Conservation (phyloP, 2,329 filamentous ascomycete species). For the Diplodia corticola region DNA sequence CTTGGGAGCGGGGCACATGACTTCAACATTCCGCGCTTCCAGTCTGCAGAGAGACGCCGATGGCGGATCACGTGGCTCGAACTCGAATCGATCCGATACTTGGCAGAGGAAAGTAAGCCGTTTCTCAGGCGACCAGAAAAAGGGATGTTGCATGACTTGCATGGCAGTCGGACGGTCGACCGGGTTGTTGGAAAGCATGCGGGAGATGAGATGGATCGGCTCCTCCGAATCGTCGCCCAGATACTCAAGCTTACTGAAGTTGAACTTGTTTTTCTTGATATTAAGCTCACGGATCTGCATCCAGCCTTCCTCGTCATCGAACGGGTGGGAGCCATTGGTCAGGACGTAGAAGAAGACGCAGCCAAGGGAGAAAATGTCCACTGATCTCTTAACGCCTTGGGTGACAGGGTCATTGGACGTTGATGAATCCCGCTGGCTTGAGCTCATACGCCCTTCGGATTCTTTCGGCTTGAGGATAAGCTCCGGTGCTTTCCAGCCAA, state of each 20-base stretch:
- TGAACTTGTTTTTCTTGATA: slow-evolving; percentile 85
- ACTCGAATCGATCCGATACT: slow-evolving; percentile 94
- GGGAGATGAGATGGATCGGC: slow-evolving; percentile 79
- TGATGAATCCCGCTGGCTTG: slow-evolving; percentile 45
- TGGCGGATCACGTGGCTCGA: slow-evolving; percentile 81
- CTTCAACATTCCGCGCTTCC: slow-evolving; percentile 50
- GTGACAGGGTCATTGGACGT: slow-evolving; percentile 45
- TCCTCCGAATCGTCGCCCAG: slow-evolving; percentile 84
- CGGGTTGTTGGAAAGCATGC: slow-evolving; percentile 72
- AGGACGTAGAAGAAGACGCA: slow-evolving; percentile 99
- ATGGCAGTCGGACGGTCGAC: slow-evolving; percentile 69
- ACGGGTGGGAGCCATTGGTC: slow-evolving; percentile 87
- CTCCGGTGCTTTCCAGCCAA: slow-evolving; percentile 95
- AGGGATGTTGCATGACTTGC: slow-evolving; percentile 87
- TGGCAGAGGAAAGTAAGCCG: slow-evolving; percentile 91
- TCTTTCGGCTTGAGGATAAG: slow-evolving; percentile 65
- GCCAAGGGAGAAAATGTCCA: slow-evolving; percentile 95
- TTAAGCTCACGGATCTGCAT: slow-evolving; percentile 85
- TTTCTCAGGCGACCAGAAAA: slow-evolving; percentile 93
- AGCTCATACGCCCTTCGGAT: slow-evolving; percentile 40
- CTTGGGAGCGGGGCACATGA: slow-evolving; percentile 34
- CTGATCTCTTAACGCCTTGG: slow-evolving; percentile 87
- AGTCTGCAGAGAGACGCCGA: slow-evolving; percentile 64
- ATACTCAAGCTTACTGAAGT: slow-evolving; percentile 67
- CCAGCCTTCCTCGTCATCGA: slow-evolving; percentile 90